These are phyloP conservation scores for Trametes cingulata DNA, from an alignment of 768 basidiomycete genomes.

Conservation along the genomic window DNA sequence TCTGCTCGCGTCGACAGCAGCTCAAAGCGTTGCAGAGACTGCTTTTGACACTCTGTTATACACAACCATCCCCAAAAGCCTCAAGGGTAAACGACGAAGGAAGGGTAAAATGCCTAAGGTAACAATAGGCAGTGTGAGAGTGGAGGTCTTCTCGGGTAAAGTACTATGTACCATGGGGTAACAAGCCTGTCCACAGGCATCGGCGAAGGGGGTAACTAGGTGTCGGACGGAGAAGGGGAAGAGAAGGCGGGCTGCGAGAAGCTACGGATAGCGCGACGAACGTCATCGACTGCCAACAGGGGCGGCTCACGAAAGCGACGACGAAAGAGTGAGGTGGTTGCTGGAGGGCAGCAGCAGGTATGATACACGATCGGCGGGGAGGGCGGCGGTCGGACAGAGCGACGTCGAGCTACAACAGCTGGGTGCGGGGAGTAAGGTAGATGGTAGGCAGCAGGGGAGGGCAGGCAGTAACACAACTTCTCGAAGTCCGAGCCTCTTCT, in stretches of 20 bases:
- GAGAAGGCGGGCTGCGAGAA: neutral
- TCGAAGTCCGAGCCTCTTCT: conserved; percentile 25
- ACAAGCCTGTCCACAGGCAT: conserved; percentile 13
- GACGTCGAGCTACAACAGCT: conserved; percentile 20
- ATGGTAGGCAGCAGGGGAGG: neutral
- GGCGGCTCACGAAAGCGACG: neutral
- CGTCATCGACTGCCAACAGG: neutral
- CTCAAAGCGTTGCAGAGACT: neutral
- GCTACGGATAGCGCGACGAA: neutral
- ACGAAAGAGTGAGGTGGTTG: neutral
- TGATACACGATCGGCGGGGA: conserved; percentile 5
- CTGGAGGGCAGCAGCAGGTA: conserved; percentile 3
- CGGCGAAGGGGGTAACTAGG: neutral
- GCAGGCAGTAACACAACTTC: conserved; percentile 21
- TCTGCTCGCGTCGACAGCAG: no score
- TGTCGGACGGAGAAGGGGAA: neutral
- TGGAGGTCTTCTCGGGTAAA: neutral
- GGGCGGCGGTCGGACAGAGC: neutral
- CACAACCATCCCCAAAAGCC: conserved; percentile 8
- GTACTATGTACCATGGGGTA: neutral
- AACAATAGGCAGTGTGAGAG: neutral
- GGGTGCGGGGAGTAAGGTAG: neutral
- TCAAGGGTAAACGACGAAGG: neutral
- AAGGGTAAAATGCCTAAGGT: conserved; percentile 2
- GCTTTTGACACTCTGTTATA: conserved; percentile 2